phyloP scores from a whole-genome alignment of 2,329 filamentous ascomycete species.

The Calonectria multiphialidica region DNA sequence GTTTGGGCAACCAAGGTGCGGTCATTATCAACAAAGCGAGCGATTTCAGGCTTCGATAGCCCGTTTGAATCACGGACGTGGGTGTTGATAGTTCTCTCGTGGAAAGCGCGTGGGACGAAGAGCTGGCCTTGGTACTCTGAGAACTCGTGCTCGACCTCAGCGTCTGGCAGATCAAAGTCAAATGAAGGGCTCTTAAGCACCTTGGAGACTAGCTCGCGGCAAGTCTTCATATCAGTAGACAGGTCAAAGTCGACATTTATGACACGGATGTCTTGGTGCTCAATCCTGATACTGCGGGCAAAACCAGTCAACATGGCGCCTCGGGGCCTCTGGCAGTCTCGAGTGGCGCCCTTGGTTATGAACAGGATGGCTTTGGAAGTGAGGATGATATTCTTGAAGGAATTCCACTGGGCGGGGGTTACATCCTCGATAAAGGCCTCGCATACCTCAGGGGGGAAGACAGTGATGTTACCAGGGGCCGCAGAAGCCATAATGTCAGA shows the following conservation, averaged over 20 bases:
- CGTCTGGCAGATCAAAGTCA: conserved; percentile 9
- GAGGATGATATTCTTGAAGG: conserved; percentile 10
- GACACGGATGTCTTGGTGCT: conserved; percentile 16
- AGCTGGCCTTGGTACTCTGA: conserved; percentile 13
- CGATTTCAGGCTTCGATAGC: conserved; percentile 8
- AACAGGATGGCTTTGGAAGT: conserved; percentile 15
- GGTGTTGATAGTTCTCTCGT: background rate
- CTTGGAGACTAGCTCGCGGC: conserved; percentile 7
- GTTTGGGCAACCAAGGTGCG: conserved; percentile 16
- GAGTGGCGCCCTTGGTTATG: conserved; percentile 6
- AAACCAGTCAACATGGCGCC: conserved; percentile 18
- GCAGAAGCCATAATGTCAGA: background rate
- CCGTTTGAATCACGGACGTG: conserved; percentile 13
- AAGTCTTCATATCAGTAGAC: background rate
- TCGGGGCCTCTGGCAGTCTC: conserved; percentile 9
- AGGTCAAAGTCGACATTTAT: conserved; percentile 15
- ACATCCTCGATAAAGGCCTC: conserved; percentile 17
- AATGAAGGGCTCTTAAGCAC: conserved; percentile 12
- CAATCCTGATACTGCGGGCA: conserved; percentile 14
- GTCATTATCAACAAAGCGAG: conserved; percentile 6
- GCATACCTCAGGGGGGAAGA: conserved; percentile 20
- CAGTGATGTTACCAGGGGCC: conserved; percentile 1
- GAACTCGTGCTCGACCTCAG: conserved; percentile 12
- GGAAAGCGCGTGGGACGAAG: conserved; percentile 12
- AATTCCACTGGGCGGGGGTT: background rate